These are phyloP conservation scores for Phytophthora quininea DNA, from an alignment of 352 stramenopile genomes.

Conservation along the genomic window DNA sequence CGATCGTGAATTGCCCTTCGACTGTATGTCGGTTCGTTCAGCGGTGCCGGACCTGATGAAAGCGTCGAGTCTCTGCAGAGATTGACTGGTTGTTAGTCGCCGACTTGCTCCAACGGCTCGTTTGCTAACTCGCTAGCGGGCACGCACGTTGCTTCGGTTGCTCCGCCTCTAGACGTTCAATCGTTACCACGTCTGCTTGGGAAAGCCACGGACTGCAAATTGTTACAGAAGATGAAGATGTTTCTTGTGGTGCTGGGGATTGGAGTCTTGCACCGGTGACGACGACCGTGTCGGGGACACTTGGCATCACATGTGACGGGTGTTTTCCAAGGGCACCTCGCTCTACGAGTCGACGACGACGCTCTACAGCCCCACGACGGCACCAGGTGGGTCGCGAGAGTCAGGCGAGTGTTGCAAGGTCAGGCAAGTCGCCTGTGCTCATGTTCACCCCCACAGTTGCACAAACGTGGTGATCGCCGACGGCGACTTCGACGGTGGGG, in stretches of 20 bases:
- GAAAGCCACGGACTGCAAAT: slow-evolving; percentile 4
- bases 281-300: too few relatives aligned
- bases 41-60: slow-evolving; percentile 15
- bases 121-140: slow-evolving; percentile 21
- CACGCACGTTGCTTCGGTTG: slow-evolving; percentile 17
- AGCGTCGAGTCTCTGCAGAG: slow-evolving; percentile 22
- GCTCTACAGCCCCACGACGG: neutral
- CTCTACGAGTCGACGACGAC: neutral
- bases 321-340: neutral
- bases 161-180: slow-evolving; percentile 32
- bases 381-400: neutral
- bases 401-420: neutral
- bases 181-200: slow-evolving; percentile 20
- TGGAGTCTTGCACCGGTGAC: too few relatives aligned
- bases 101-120: slow-evolving; percentile 11
- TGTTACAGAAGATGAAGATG: too few relatives aligned
- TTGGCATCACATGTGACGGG: neutral
- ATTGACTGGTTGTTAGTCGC: slow-evolving; percentile 28
- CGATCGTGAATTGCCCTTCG: slow-evolving; percentile 29
- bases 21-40: slow-evolving; percentile 1
- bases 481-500: neutral
- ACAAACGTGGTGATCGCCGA: neutral
- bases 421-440: too few relatives aligned
- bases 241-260: too few relatives aligned
- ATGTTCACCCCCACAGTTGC: neutral